Evolutionary conservation across 2,329 filamentous ascomycete species (phyloP).

Genomic region (Phaeophleospora eucalypticola): DNA sequence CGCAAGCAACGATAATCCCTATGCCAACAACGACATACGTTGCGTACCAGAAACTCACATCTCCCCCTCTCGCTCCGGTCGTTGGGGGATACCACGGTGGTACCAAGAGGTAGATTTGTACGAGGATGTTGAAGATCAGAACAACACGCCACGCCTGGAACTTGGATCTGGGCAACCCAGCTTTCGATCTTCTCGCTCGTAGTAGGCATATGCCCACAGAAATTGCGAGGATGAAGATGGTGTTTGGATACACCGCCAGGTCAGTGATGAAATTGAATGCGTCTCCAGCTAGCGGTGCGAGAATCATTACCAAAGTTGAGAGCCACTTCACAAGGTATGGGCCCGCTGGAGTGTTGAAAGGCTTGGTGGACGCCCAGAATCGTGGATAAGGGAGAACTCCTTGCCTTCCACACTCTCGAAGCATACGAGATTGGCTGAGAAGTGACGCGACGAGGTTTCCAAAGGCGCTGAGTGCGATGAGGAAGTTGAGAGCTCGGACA

Average conservation of each 20-base stretch:
- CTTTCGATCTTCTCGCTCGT: constrained; percentile 46
- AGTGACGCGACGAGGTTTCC: constrained; percentile 57
- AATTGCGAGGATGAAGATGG: constrained; percentile 56
- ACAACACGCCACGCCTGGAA: constrained; percentile 59
- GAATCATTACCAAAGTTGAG: constrained; percentile 57
- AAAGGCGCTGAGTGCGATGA: constrained; percentile 55
- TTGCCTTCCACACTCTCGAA: constrained; percentile 59
- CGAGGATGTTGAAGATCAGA: constrained; percentile 56
- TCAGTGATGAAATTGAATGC: constrained; percentile 56
- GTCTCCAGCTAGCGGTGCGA: constrained; percentile 58
- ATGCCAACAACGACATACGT: constrained; percentile 65
- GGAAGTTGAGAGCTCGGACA: constrained; percentile 53
- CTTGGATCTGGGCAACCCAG: constrained; percentile 46
- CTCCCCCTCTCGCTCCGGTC: constrained; percentile 55
- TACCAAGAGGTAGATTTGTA: constrained; percentile 59
- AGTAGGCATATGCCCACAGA: constrained; percentile 56
- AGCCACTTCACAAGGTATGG: constrained; percentile 49
- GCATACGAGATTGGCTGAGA: constrained; percentile 53
- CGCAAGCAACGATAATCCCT: constrained; percentile 58
- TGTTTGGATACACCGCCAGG: constrained; percentile 55
- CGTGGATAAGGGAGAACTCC: constrained; percentile 57
- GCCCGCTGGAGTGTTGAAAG: constrained; percentile 60
- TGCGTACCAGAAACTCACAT: constrained; percentile 70
- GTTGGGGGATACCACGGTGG: constrained; percentile 70
- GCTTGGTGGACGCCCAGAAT: constrained; percentile 61